phyloP scores from a whole-genome alignment of 495 filamentous ascomycete species.

The Lasiosphaeriaceae sp. region DNA sequence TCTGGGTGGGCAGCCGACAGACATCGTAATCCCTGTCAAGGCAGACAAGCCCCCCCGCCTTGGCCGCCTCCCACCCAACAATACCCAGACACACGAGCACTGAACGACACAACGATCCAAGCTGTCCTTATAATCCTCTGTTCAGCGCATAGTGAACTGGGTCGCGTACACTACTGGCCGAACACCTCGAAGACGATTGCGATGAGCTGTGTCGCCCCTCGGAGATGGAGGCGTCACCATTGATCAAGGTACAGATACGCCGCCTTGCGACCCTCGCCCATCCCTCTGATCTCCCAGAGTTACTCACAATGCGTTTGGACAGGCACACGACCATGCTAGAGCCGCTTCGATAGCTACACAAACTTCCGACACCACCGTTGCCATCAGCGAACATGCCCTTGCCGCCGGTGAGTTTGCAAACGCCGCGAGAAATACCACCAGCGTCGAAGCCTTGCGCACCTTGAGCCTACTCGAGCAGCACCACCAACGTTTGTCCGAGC shows the following conservation, averaged over 20 bases:
- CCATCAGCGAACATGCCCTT: conserved; percentile 80
- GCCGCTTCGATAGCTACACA: conserved; percentile 73
- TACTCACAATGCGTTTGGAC: background rate
- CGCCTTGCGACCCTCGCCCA: background rate
- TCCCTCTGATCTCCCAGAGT: background rate
- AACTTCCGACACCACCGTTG: conserved; percentile 69
- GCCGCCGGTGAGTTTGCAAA: conserved; percentile 88
- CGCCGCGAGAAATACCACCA: conserved; percentile 67
- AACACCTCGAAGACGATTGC: background rate
- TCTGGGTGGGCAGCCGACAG: too few species aligned
- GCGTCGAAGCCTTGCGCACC: conserved; percentile 80
- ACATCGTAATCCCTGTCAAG: too few species aligned
- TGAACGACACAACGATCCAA: too few species aligned
- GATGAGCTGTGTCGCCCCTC: background rate
- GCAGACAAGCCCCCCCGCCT: too few species aligned
- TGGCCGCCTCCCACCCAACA: too few species aligned
- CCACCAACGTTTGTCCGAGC: conserved; percentile 71
- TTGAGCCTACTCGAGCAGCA: conserved; percentile 81
- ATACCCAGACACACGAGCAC: too few species aligned
- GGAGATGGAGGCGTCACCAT: conserved; percentile 40
- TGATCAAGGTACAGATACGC: conserved; percentile 36
- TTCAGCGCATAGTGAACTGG: too few species aligned
- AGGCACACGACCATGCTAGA: conserved; percentile 87
- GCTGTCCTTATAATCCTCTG: too few species aligned
- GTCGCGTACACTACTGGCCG: background rate